Base-by-base conservation (phyloP, 129 eudicot genomes). In the Lactuca saligna region DNA sequence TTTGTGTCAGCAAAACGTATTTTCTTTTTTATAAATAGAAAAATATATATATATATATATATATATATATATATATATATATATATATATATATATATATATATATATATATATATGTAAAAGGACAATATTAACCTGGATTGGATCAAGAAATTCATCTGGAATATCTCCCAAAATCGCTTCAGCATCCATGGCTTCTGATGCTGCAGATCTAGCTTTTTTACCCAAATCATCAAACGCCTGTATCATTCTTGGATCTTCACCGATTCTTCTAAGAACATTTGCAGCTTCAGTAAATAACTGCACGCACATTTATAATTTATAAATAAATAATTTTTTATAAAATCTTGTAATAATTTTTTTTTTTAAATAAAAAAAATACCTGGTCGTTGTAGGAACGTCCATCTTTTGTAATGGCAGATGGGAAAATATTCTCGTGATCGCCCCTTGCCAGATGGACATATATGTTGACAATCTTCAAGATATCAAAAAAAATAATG, bases 351-450 rank as follows among this genome's bases (percentile, higher is more conserved):
- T 44, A 10, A 9, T 42, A 15, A 65, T 34, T 29, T 37, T 9
- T 15, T 20, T 20, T 20, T 20, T 20, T 20, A 20, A 20, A 33
- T 61, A 13, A 63, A 46, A 8, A 72, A 78, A 85, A 76, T 72
- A 93, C 98, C 96, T 89, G 95, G 56, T 93, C 98, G 38, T 87
- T 93, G 70, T 89, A 93, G 51, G 98, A 93, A 65, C 98, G 89
- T 35, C 98, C 98, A 79, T 93, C 98, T 81, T 70, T 93, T 57
- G 85, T 86, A 71, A 93, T 89, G 63, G 98, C 95, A 69, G 88
- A 78, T 35, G 98, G 92, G 54, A 93, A 93, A 61, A 89, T 82
- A 44, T 83, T 87, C 33, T 85, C 88, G 70, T 77, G 80, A 72
- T 93, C 98, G 41, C 95, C 98, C 69, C 81, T 84, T 54, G 96